These are phyloP conservation scores for Cercospora sp. DNA, from an alignment of 2,329 filamentous ascomycete species.

Conservation along the genomic window DNA sequence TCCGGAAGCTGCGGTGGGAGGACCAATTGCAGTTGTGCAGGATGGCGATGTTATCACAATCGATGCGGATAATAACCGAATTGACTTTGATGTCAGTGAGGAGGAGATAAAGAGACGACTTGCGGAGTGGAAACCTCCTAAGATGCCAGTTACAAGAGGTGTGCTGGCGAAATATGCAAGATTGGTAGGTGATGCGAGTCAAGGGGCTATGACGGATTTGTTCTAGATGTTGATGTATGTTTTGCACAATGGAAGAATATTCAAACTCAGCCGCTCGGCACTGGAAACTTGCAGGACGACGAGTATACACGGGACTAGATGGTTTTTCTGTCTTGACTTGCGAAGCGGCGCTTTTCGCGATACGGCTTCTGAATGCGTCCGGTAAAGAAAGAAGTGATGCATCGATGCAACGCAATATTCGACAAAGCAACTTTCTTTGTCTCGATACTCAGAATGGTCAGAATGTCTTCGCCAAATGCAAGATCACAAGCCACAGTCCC, in stretches of 20 bases:
- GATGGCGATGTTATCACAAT: slow-evolving; percentile 85
- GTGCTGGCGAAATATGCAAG: slow-evolving; percentile 86
- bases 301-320: not conserved
- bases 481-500: not conserved
- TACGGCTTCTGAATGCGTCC: not conserved
- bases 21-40: slow-evolving; percentile 78
- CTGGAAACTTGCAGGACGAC: not conserved
- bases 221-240: slow-evolving; percentile 42
- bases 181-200: slow-evolving; percentile 86
- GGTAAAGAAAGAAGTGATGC: not conserved
- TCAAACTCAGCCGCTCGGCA: not conserved
- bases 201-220: slow-evolving; percentile 84
- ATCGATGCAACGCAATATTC: not conserved
- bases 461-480: not conserved
- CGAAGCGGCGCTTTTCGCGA: not conserved
- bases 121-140: slow-evolving; percentile 69
- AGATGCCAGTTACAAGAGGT: slow-evolving; percentile 73
- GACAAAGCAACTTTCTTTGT: not conserved
- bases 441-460: not conserved
- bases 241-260: not conserved
- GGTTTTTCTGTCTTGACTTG: not conserved
- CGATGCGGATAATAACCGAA: slow-evolving; percentile 72
- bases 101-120: slow-evolving; percentile 68
- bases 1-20: slow-evolving; percentile 85
- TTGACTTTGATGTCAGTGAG: slow-evolving; percentile 70